Evolutionary conservation across 179 eudicot genomes (phyloP).

Genomic region (Beta corolliflora): DNA sequence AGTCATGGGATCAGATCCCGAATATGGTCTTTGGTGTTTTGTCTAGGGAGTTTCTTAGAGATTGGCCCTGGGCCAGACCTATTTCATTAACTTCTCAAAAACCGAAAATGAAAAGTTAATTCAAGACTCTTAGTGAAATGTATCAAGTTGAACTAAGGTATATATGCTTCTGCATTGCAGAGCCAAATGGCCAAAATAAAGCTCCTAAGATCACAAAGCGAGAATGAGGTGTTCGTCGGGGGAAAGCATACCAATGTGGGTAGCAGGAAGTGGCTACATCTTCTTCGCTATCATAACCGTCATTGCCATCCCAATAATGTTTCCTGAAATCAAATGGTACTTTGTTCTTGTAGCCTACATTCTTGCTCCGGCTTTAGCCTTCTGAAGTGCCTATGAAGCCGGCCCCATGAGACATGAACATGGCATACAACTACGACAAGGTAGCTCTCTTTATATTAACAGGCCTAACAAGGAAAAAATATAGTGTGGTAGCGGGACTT

Average conservation of each 20-base stretch:
- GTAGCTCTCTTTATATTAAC: conserved; percentile 64
- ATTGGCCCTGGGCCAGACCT: no score
- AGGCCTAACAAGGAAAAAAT: conserved; percentile 51
- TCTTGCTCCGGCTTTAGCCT: conserved; percentile 65
- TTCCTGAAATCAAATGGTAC: conserved; percentile 74
- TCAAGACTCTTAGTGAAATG: not conserved
- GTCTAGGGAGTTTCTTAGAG: no score
- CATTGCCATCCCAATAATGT: conserved; percentile 53
- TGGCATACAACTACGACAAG: conserved; percentile 77
- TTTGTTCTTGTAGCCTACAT: conserved; percentile 55
- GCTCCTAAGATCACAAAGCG: conserved; percentile 30
- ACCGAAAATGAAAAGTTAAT: not conserved
- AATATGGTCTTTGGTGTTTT: no score
- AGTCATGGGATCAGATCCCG: no score
- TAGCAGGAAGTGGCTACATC: conserved; percentile 56
- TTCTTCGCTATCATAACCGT: conserved; percentile 46
- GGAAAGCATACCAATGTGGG: conserved; percentile 70
- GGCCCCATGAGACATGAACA: conserved; percentile 80
- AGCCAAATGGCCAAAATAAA: conserved; percentile 29
- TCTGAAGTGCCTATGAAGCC: conserved; percentile 82
- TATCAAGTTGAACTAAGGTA: not conserved
- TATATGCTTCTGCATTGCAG: not conserved
- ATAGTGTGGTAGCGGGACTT: conserved; percentile 68
- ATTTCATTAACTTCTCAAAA: no score
- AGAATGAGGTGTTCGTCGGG: conserved; percentile 54